Percentiles rank a stretch among this genome's conserved stretches.
Conservation (phyloP, 805 yeast species). For the Starmerella vaccinii region DNA sequence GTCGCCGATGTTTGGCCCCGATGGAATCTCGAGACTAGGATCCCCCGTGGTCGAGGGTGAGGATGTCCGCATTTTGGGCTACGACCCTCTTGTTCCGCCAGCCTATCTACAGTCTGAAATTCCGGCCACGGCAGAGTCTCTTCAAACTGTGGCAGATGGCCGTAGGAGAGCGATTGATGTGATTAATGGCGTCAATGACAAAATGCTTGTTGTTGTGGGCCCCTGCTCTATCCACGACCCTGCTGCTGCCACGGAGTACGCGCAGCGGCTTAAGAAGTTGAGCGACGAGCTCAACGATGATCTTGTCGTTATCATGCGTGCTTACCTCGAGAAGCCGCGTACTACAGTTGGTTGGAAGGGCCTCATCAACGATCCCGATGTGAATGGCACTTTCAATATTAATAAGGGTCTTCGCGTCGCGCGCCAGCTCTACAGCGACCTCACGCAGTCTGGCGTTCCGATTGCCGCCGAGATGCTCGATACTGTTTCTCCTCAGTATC, state of each 20-base stretch:
- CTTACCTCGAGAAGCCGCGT: constrained; percentile 95
- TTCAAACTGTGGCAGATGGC: constrained; percentile 60
- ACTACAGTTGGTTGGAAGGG: constrained; percentile 99
- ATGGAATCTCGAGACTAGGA: constrained; percentile 22
- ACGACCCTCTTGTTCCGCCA: constrained; percentile 91
- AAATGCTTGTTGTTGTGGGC: constrained; percentile 80
- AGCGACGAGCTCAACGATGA: constrained; percentile 66
- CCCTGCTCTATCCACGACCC: constrained; percentile 97
- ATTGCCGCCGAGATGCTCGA: constrained; percentile 97
- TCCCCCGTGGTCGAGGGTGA: constrained; percentile 48
- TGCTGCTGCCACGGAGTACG: constrained; percentile 80
- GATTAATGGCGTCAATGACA: constrained; percentile 66
- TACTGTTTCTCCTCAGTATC: constrained; percentile 92
- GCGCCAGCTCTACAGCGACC: constrained; percentile 71
- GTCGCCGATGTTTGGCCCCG: constrained; percentile 30
- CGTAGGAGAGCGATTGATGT: constrained; percentile 70
- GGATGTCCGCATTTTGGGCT: constrained; percentile 52
- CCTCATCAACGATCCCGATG: constrained; percentile 90
- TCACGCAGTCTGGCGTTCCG: constrained; percentile 73
- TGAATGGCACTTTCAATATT: constrained; percentile 83
- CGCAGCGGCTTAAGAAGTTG: constrained; percentile 52
- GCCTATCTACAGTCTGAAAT: constrained; percentile 79
- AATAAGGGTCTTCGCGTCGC: constrained; percentile 87
- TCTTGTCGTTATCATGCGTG: constrained; percentile 85
- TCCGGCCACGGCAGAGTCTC: constrained; percentile 48